phyloP scores from a whole-genome alignment of 495 filamentous ascomycete species.

The Penicillium pulvis region DNA sequence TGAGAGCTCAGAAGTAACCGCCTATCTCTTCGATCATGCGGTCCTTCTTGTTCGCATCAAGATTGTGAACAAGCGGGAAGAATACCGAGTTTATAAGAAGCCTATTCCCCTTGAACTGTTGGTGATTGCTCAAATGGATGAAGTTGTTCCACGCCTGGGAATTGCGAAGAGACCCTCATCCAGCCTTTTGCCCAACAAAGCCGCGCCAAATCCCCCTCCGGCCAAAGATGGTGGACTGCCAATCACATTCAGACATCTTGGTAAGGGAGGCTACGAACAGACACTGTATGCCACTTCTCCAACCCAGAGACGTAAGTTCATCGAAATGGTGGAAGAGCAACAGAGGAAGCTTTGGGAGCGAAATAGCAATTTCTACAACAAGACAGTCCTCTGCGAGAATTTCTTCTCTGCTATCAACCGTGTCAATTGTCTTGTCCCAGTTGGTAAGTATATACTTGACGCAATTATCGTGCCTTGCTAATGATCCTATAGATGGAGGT shows the following conservation, averaged over 20 bases:
- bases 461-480: constrained; percentile 24
- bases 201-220: constrained; percentile 51
- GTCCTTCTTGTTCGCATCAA: constrained; percentile 88
- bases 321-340: constrained; percentile 90
- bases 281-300: constrained; percentile 85
- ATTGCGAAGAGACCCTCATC: constrained; percentile 86
- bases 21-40: constrained; percentile 95
- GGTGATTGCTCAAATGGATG: constrained; percentile 94
- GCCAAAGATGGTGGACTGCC: constrained; percentile 77
- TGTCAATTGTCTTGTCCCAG: constrained; percentile 91
- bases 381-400: constrained; percentile 76
- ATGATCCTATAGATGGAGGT: constrained; percentile 71
- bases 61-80: constrained; percentile 87
- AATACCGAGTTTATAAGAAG: constrained; percentile 90
- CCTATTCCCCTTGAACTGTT: constrained; percentile 95
- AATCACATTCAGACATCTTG: constrained; percentile 96
- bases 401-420: constrained; percentile 83
- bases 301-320: constrained; percentile 86
- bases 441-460: constrained; percentile 56
- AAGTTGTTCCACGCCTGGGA: constrained; percentile 80
- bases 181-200: constrained; percentile 76
- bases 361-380: constrained; percentile 88
- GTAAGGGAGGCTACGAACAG: constrained; percentile 92
- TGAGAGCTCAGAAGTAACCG: constrained; percentile 85
- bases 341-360: constrained; percentile 81